These are phyloP conservation scores for Lactifluus subvellereus DNA, from an alignment of 768 basidiomycete species.

Conservation along the genomic window DNA sequence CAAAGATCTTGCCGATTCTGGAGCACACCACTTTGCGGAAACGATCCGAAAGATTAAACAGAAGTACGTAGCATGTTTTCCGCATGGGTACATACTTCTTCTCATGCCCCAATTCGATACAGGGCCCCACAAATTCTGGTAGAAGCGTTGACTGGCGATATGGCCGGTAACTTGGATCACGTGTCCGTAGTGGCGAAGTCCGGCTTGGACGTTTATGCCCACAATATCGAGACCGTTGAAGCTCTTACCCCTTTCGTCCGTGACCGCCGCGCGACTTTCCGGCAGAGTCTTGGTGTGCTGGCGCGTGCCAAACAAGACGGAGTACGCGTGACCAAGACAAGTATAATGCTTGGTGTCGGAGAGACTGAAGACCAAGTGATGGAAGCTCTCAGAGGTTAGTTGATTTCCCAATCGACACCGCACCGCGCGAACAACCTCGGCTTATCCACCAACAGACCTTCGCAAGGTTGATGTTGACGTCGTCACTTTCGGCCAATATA, in stretches of 20 bases:
- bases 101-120: conserved; percentile 29
- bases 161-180: conserved; percentile 68
- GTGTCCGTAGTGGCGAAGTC: conserved; percentile 84
- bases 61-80: conserved; percentile 49
- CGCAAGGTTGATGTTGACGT: conserved; percentile 89
- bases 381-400: conserved; percentile 74
- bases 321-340: conserved; percentile 91
- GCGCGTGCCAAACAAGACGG: conserved; percentile 79
- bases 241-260: conserved; percentile 90
- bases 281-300: conserved; percentile 76
- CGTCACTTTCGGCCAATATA: conserved; percentile 98
- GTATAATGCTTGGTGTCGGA: conserved; percentile 97
- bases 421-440: conserved; percentile 2
- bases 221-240: conserved; percentile 97
- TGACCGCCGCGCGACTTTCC: conserved; percentile 88
- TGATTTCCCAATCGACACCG: neutral
- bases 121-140: conserved; percentile 92
- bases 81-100: neutral
- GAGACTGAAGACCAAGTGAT: conserved; percentile 80
- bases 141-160: conserved; percentile 95
- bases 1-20: conserved; percentile 88
- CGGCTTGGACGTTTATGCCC: conserved; percentile 95
- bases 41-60: conserved; percentile 94
- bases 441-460: conserved; percentile 52
- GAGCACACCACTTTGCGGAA: conserved; percentile 90